Base-by-base conservation (phyloP, 2,329 filamentous ascomycete genomes). In the Ophiosphaerella herpotricha region DNA sequence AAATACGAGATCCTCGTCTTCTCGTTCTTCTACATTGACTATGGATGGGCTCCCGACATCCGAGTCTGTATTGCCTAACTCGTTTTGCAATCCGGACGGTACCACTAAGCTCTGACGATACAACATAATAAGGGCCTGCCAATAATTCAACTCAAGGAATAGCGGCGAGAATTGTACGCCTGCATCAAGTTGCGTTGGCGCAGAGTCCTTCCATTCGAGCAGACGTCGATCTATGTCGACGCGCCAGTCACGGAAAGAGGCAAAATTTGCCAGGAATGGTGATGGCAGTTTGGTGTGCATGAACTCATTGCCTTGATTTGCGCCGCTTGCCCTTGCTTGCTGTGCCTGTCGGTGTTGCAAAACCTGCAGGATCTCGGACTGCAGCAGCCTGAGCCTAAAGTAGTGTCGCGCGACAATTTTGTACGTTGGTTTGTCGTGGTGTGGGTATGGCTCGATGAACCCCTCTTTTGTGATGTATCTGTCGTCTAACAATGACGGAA, bases 51-150 rank as follows among this genome's bases (percentile, higher is more conserved):
- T 86, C 2, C 79, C 78, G 7, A 85, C 80, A 48, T 85, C 82
- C 43, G 83, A 82, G 26, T 76, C 76, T 0, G 82, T 78, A 2
- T 80, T 78, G 35, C 78, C 82, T 6, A 85, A 85, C 74, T 97
- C 93, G 46, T 86, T 86, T 46, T 92, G 90, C 50, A 97, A 85
- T 66, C 91, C 85, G 35, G 88, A 85, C 1, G 93, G 93, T 14
- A 96, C 90, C 41, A 90, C 88, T 54, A 96, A 75, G 71, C 91
- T 94, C 73, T 96, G 93, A 47, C 93, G 82, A 71, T 97, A 97
- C 16, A 97, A 82, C 87, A 97, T 91, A 60, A 97, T 95, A 53
- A 97, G 86, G 3, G 91, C 91, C 71, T 97, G 93, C 92, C 93
- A 97, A 74, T 97, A 97, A 72, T 97, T 97, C 53, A 97, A 81